A percentile compares a stretch with the other conserved stretches of the same genome.
Conservation (phyloP, 2,329 filamentous ascomycete genomes). For the Penicillium expansum region DNA sequence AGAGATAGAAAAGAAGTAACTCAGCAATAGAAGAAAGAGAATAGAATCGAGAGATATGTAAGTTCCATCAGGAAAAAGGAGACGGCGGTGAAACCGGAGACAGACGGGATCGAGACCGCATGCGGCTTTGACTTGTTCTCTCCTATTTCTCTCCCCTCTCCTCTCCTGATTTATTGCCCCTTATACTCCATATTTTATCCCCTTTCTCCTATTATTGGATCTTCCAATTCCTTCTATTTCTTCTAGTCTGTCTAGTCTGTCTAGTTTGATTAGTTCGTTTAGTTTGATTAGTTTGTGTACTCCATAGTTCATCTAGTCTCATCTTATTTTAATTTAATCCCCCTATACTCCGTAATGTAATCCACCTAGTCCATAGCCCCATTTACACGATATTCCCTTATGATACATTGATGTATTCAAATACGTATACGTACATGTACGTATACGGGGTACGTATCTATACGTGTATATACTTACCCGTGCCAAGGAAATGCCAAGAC, state of each 20-base stretch:
- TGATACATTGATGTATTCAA: neutral
- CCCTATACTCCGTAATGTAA: neutral
- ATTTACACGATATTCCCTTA: neutral
- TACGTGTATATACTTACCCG: neutral
- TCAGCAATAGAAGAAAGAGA: neutral
- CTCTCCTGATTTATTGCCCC: neutral
- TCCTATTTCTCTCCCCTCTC: neutral
- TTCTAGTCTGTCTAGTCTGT: neutral
- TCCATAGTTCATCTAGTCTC: neutral
- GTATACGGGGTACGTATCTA: no score
- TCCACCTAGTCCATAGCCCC: no score
- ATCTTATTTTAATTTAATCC: neutral
- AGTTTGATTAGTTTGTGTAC: neutral
- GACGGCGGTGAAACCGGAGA: constrained; percentile 23
- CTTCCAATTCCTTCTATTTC: neutral
- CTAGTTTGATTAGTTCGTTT: neutral
- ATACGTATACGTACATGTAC: no score
- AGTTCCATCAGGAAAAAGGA: constrained; percentile 4
- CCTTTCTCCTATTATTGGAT: constrained; percentile 1
- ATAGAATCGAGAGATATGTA: neutral
- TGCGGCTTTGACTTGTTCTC: constrained; percentile 11
- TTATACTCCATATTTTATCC: neutral
- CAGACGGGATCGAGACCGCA: constrained; percentile 16
- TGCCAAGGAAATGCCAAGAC: neutral
- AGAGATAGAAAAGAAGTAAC: neutral